Evolutionary conservation across 306 rosid species (phyloP), one percentile per base, ranked within the genome.

Genomic region (Quercus ilex): DNA sequence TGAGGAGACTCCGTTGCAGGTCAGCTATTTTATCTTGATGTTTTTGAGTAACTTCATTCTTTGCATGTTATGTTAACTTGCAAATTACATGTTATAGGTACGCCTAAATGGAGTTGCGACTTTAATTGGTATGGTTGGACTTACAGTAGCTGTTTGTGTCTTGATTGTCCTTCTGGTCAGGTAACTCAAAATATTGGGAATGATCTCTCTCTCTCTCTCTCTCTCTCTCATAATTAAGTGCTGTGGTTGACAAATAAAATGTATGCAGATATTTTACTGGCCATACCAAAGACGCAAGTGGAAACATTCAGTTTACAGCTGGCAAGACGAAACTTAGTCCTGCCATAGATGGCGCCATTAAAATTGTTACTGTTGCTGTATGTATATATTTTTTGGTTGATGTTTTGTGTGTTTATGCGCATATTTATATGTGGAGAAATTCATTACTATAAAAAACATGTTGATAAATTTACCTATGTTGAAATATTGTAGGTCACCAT

Each of bases 1-100:
- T 67, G 98, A 96, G 86, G 99, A 96, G 88, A 96, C 98, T 72
- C 98, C 97, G 33, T 90, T 94, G 93, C 98, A 94, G 96, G 98
- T 92, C 31, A 35, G 85, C 33, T 71, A 55, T 59, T 60, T 31
- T 10, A 30, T 3, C 55, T 49, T 76, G 64, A 28, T 33, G 76
- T 5, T 11, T 33, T 69, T 28, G 43, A 30, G 60, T 28, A 21
- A 35, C 68, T 53, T 8, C 52, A 11, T 28, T 19, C 30, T 33
- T 41, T 74, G 17, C 23, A 35, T 43, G 28, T 2, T 52, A 15
- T 80, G 69, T 69, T 86, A 55, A 80, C 80, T 77, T 14, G 62
- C 77, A 33, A 17, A 53, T 67, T 62, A 55, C 74, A 77, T 59
- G 43, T 82, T 81, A 69, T 86, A 94, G 97, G 96, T 96, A 67